These are phyloP conservation scores for Thermothelomyces thermophilus DNA, from an alignment of 2,329 filamentous ascomycete genomes.

Conservation along the genomic window DNA sequence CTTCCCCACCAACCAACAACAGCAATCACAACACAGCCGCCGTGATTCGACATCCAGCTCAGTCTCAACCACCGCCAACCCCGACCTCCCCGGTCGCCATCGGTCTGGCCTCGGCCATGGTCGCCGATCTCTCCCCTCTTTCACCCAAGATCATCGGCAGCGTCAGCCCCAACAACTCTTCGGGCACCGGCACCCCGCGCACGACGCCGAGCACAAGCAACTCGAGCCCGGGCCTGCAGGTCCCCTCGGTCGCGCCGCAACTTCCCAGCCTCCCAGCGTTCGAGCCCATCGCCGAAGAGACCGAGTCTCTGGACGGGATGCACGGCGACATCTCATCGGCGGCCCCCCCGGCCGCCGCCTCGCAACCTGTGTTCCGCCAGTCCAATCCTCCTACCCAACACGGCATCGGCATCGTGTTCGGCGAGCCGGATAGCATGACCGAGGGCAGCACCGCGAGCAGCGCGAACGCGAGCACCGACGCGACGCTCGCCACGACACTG, in stretches of 20 bases:
- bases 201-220: not conserved
- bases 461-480: slow-evolving; percentile 3
- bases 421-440: slow-evolving; percentile 28
- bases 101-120: slow-evolving; percentile 21
- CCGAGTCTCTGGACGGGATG: slow-evolving; percentile 8
- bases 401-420: not conserved
- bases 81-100: slow-evolving; percentile 18
- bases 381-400: not conserved
- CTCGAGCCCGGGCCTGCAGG: not conserved
- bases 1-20: slow-evolving; percentile 11
- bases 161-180: not conserved
- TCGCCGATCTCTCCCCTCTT: slow-evolving; percentile 22
- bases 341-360: not conserved
- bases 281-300: slow-evolving; percentile 20
- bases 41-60: not conserved
- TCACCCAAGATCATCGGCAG: slow-evolving; percentile 19
- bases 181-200: not conserved
- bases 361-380: not conserved
- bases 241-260: slow-evolving; percentile 16
- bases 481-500: slow-evolving; percentile 2
- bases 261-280: slow-evolving; percentile 21
- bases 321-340: not conserved
- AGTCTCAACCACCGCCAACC: slow-evolving; percentile 1
- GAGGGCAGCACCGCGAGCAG: slow-evolving; percentile 26
- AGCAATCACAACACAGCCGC: not conserved